Evolutionary conservation across 805 yeast genomes (phyloP), one percentile per base, ranked within the genome.

Genomic region (Pichia insulana): DNA sequence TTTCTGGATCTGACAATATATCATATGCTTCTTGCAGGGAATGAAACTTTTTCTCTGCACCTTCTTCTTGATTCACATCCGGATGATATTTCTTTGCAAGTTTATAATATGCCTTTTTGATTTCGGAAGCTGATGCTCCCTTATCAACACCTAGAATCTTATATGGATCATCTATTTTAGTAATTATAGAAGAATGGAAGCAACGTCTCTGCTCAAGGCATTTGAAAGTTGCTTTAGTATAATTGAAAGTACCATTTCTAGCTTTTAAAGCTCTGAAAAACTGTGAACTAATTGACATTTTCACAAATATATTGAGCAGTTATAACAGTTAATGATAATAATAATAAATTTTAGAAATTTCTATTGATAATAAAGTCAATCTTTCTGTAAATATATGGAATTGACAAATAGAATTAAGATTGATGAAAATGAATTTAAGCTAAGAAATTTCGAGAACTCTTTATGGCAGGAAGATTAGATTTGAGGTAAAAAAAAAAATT

Each of bases 41-140:
- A 57, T 92, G 97, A 67, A 92, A 92, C 61, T 79, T 79, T 57
- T 78, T 76, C 54, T 90, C 95, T 0, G 97, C 92, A 16, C 75
- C 90, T 20, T 76, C 74, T 49, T 85, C 96, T 63, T 90, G 92
- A 63, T 90, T 92, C 36, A 92, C 85, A 67, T 92, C 99, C 0
- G 99, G 99, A 63, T 92, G 99, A 62, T 70, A 88, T 61, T 90
- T 76, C 63, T 92, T 92, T 13, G 97, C 98, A 49, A 92, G 68
- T 56, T 87, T 82, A 61, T 88, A 88, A 66, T 92, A 92, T 2
- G 96, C 90, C 63, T 89, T 89, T 63, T 92, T 92, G 64, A 92
- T 92, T 17, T 88, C 94, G n/a, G 85, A 73, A 7, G 80, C 67
- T 12, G 80, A 71, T 0, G 98, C 92, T 40, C 58, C 59, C 47